Base-by-base conservation (phyloP, 768 basidiomycete genomes). In the Kwoniella sp. region DNA sequence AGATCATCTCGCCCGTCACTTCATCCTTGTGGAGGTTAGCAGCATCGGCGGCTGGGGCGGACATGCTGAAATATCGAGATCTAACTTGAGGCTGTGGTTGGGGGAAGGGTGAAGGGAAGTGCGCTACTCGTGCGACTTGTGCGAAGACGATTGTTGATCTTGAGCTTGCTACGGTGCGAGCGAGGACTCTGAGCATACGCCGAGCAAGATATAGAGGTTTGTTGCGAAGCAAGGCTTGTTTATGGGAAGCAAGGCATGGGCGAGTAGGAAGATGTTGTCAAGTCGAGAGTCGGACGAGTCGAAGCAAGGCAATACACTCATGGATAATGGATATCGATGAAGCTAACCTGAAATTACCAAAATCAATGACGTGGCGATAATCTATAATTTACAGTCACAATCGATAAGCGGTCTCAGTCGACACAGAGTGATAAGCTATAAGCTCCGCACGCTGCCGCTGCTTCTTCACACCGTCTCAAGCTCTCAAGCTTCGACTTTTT, bases 1-100 rank as follows among this genome's bases (percentile, higher is more conserved):
- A 96, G 76, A 99, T 88, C 89, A 96, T 86, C 82, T 98, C 94
- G 37, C 93, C 94, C 0, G 95, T 96, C 68, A 93, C 86, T 47
- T 79, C 79, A 70, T 84, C 83, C 72, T 81, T 81, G 68, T 81
- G 82, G 20, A 82, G 71, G 65, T 74, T 77, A 26, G 70, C 74
- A n/a, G 69, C 70, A 26, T 59, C 63, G 26, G 65, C 56, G 29
- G 69, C 75, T 9, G 75, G 77, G 28, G 78, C 77, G 22, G 79
- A 81, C 79, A 81, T 81, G 26, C n/a, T 78, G 70, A 65, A 59
- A 31, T 53, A 48, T 26, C 63, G 29, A 50, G 26, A 26, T 57
- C 61, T 54, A 29, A 17, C 13, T 13, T 17, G 60, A 25, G 59
- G 55, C 7, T 13, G 37, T 15, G 26, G 3, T 22, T 5, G 41